These are phyloP conservation scores for Fusarium domesticum DNA, from an alignment of 2,329 filamentous ascomycete species.

Conservation along the genomic window DNA sequence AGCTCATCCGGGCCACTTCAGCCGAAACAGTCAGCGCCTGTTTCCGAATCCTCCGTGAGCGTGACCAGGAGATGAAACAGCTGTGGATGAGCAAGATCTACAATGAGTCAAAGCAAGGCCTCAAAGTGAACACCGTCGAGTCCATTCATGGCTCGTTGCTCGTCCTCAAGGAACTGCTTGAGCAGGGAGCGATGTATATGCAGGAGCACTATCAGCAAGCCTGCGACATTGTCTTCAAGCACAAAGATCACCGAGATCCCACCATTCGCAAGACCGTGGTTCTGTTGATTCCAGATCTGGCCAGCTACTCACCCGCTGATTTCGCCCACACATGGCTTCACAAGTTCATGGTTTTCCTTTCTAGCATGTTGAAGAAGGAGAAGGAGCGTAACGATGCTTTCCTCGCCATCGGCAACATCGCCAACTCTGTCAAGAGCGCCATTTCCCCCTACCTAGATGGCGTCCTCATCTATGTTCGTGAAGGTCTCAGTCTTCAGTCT, in stretches of 20 bases:
- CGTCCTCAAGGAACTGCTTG: constrained; percentile 85
- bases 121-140: constrained; percentile 79
- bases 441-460: constrained; percentile 95
- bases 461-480: constrained; percentile 88
- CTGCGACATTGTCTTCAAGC: constrained; percentile 87
- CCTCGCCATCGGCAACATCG: constrained; percentile 91
- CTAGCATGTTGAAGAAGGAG: constrained; percentile 89
- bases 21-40: constrained; percentile 92
- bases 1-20: constrained; percentile 87
- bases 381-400: constrained; percentile 94
- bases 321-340: constrained; percentile 87
- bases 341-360: constrained; percentile 95
- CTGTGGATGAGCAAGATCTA: constrained; percentile 91
- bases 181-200: constrained; percentile 99
- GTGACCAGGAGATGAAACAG: constrained; percentile 83
- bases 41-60: constrained; percentile 91
- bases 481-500: constrained; percentile 81
- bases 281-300: constrained; percentile 84
- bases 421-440: constrained; percentile 90
- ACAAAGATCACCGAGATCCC: constrained; percentile 87
- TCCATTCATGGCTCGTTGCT: constrained; percentile 91
- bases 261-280: constrained; percentile 89
- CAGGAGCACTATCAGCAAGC: constrained; percentile 88
- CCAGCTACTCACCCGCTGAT: constrained; percentile 86
- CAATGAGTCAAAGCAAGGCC: constrained; percentile 75